Evolutionary conservation across 768 basidiomycete genomes (phyloP), one percentile per base, ranked within the genome.

Genomic region (Boletus rubescentipes): DNA sequence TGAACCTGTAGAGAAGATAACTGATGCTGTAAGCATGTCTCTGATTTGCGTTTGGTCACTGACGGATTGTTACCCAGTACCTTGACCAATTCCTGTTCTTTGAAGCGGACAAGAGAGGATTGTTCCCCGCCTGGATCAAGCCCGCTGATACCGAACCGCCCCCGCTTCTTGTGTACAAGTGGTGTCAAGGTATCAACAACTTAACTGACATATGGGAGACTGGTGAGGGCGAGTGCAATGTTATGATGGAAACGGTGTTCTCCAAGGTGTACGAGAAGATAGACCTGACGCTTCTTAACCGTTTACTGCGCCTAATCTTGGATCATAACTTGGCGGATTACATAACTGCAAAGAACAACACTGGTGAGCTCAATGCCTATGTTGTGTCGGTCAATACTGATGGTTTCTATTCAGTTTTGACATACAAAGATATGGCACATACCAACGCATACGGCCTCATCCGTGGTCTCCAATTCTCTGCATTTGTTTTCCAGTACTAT

Each of bases 161-260:
- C 0, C 96, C 96, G 3, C 81, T 98, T 15, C 84, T 98, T 31
- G 95, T 98, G 31, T 98, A 98, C 78, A 98, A 98, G 80, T 98
- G 96, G 96, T 96, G 94, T 67, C 96, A 98, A 75, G 97, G 97
- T 38, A 95, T 98, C 79, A 98, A 98, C 75, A 99, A 99, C 72
- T 71, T 98, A 69, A 94, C 91, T 3, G 96, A 99, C 54, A 86
- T 99, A 37, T 99, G 97, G 97, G 97, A 98, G 74, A 98, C 95
- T 1, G 83, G 86, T 55, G 95, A 99, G 64, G 97, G 97, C 58
- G 96, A 98, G 75, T 98, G 94, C 73, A 90, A 93, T 63, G 97
- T 98, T 40, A 80, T 99, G 77, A 98, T 98, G 95, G 97, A 99
- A 77, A 99, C 97, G 0, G 93, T 96, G 7, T 79, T 97, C 36